Evolutionary conservation across 1,284 basidiomycete genomes (phyloP).

Genomic region (Trichosporon sp.): DNA sequence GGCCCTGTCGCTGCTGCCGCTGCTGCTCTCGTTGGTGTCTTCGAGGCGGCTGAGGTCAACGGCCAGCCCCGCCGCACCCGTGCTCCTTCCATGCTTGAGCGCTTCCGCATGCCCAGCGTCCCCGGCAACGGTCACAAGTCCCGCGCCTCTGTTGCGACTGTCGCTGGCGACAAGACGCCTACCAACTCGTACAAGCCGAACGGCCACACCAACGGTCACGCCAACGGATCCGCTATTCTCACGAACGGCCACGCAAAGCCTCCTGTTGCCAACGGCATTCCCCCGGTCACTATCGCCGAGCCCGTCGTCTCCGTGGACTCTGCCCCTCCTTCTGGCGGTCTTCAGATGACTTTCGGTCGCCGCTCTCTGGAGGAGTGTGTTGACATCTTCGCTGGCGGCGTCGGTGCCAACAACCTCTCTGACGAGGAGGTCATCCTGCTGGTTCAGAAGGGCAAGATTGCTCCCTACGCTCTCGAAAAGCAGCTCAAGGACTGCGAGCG

Average conservation of each 20-base stretch:
- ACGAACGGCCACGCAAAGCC: conserved; percentile 22
- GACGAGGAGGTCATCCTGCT: conserved; percentile 92
- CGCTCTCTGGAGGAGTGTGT: conserved; percentile 74
- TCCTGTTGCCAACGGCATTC: conserved; percentile 15
- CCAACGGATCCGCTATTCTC: conserved; percentile 9
- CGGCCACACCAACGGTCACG: conserved; percentile 10
- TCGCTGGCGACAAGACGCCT: conserved; percentile 24
- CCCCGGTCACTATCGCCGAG: conserved; percentile 19
- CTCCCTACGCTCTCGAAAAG: conserved; percentile 91
- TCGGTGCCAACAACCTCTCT: conserved; percentile 58
- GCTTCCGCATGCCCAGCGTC: conserved; percentile 7
- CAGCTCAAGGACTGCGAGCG: conserved; percentile 77
- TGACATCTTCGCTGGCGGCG: conserved; percentile 78
- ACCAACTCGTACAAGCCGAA: conserved; percentile 8
- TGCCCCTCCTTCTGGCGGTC: not conserved
- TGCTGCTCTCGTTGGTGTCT: conserved; percentile 48
- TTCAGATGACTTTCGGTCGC: conserved; percentile 23
- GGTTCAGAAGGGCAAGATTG: conserved; percentile 86
- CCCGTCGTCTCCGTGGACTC: conserved; percentile 12
- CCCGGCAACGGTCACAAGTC: conserved; percentile 6
- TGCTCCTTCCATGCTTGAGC: conserved; percentile 15
- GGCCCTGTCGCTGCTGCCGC: conserved; percentile 50
- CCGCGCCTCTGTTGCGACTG: not conserved
- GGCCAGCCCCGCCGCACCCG: conserved; percentile 10
- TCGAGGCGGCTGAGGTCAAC: conserved; percentile 29